phyloP scores from a whole-genome alignment of 1,284 basidiomycete genomes.

The Moesziomyces sp. region DNA sequence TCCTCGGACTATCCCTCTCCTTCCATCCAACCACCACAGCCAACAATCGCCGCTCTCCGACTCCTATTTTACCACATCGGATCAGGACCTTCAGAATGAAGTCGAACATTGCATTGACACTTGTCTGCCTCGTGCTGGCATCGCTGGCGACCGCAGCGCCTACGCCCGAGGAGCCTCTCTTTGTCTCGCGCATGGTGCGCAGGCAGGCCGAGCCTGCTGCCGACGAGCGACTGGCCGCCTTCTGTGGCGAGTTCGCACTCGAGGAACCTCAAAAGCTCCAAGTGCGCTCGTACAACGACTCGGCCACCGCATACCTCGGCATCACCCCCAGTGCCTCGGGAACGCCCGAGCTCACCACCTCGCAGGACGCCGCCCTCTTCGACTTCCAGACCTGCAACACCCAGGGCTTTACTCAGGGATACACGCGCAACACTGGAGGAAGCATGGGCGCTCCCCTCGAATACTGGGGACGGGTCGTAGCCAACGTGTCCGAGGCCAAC shows the following conservation, averaged over 20 bases:
- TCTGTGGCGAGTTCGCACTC: conserved; percentile 24
- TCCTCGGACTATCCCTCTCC: background rate
- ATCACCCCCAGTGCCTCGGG: background rate
- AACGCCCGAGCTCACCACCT: conserved; percentile 1
- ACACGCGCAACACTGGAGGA: conserved; percentile 24
- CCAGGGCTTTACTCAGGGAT: conserved; percentile 31
- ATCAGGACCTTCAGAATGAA: conserved; percentile 13
- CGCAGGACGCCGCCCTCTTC: conserved; percentile 6
- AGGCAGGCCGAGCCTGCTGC: conserved; percentile 2
- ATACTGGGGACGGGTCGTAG: conserved; percentile 34
- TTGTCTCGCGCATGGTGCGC: conserved; percentile 30
- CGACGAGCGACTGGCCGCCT: background rate
- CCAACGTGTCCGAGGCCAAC: conserved; percentile 7
- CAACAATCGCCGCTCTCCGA: background rate
- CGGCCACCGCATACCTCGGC: conserved; percentile 8
- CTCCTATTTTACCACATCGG: background rate
- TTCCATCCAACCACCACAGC: background rate
- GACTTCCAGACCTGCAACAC: conserved; percentile 37
- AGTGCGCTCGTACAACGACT: conserved; percentile 22
- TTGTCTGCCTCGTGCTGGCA: conserved; percentile 14
- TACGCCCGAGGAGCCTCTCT: conserved; percentile 20
- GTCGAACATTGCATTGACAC: conserved; percentile 8
- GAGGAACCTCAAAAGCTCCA: conserved; percentile 21
- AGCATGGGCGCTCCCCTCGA: conserved; percentile 39
- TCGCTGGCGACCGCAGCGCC: conserved; percentile 10